phyloP scores from a whole-genome alignment of 2,329 filamentous ascomycete genomes.

The Epichloe glyceriae region DNA sequence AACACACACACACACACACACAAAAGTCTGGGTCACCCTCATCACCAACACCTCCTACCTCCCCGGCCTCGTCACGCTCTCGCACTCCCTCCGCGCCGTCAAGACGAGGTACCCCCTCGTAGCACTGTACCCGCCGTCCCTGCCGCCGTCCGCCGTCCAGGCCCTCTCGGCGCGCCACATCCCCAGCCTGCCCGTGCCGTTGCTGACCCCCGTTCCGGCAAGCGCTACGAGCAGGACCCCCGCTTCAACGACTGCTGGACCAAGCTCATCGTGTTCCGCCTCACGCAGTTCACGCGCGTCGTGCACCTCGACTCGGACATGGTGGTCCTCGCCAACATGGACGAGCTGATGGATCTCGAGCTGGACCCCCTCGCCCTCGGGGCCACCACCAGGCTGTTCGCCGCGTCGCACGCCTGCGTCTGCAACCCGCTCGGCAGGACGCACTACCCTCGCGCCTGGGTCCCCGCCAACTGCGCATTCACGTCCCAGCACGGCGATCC shows the following conservation, averaged over 20 bases:
- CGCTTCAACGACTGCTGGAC: constrained; percentile 87
- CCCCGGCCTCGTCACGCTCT: constrained; percentile 67
- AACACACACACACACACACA: background rate
- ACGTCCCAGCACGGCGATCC: constrained; percentile 38
- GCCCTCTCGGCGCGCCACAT: constrained; percentile 61
- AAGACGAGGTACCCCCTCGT: constrained; percentile 64
- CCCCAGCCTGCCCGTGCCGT: constrained; percentile 54
- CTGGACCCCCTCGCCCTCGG: constrained; percentile 35
- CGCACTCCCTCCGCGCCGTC: constrained; percentile 57
- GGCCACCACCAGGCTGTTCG: constrained; percentile 41
- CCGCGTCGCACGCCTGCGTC: constrained; percentile 71
- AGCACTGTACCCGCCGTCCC: constrained; percentile 68
- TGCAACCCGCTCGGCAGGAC: constrained; percentile 70
- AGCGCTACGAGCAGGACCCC: constrained; percentile 61
- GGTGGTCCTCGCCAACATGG: constrained; percentile 74
- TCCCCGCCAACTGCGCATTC: constrained; percentile 44
- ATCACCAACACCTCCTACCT: constrained; percentile 80
- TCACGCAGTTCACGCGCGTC: constrained; percentile 64
- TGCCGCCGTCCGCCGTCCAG: constrained; percentile 53
- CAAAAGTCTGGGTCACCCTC: constrained; percentile 71
- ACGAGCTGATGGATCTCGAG: constrained; percentile 75
- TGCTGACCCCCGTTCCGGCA: constrained; percentile 56
- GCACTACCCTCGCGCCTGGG: constrained; percentile 67
- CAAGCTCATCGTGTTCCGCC: constrained; percentile 68
- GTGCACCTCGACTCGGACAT: constrained; percentile 85